phyloP scores from a whole-genome alignment of 805 yeast species.

The Blastobotrys americana region DNA sequence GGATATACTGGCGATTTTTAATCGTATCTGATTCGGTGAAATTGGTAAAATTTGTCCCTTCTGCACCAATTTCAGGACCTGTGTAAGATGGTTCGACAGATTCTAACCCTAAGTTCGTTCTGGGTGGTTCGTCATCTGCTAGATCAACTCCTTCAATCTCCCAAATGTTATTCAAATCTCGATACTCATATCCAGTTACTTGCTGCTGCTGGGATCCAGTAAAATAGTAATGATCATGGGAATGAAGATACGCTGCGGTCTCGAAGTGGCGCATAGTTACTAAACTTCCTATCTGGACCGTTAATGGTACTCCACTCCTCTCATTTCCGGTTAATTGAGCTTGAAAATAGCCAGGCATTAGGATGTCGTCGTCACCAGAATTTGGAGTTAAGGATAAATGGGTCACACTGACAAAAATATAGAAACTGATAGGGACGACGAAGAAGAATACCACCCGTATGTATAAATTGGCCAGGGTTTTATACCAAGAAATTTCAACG shows the following conservation, averaged over 20 bases:
- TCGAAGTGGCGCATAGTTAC: constrained; percentile 55
- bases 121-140: constrained; percentile 3
- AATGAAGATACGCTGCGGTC: constrained; percentile 61
- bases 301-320: constrained; percentile 37
- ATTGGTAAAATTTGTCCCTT: constrained; percentile 6
- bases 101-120: constrained; percentile 25
- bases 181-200: constrained; percentile 52
- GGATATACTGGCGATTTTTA: constrained; percentile 39
- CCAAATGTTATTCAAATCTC: constrained; percentile 61
- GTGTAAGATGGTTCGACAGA: neutral
- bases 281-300: constrained; percentile 55
- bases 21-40: constrained; percentile 45
- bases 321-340: constrained; percentile 35
- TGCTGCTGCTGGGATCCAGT: constrained; percentile 57
- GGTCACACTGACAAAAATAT: constrained; percentile 39
- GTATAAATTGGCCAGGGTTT: constrained; percentile 31
- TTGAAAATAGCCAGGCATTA: constrained; percentile 51
- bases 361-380: constrained; percentile 43
- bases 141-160: constrained; percentile 39
- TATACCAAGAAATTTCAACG: constrained; percentile 32
- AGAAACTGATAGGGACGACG: constrained; percentile 43
- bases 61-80: constrained; percentile 6
- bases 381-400: constrained; percentile 35
- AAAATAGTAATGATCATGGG: constrained; percentile 49
- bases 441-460: constrained; percentile 33